Percentiles rank a stretch among this genome's conserved stretches.
Evolutionary conservation across 139 green algal species (phyloP).

Genomic region (Dunaliella primolecta): DNA sequence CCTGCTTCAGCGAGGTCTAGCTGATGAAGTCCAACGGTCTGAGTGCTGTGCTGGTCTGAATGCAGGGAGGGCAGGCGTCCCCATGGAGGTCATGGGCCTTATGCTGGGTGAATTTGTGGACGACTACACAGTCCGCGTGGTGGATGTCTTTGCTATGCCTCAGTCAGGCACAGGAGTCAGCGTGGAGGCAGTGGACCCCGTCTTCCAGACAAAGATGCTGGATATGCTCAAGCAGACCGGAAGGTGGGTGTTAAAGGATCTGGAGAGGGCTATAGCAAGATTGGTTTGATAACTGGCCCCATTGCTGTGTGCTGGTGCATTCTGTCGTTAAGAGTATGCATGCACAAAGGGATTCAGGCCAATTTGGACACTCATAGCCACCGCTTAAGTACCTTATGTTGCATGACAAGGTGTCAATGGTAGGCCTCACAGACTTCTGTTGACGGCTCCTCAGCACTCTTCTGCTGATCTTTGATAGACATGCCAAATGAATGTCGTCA

Average conservation of each 20-base stretch:
- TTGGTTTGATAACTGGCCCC: too few species aligned
- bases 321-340: too few species aligned
- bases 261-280: too few species aligned
- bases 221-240: slow-evolving; percentile 99
- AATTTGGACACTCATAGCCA: too few species aligned
- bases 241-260: slow-evolving; percentile 67
- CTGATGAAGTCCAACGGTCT: not conserved
- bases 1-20: not conserved
- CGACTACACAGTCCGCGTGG: slow-evolving; percentile 97
- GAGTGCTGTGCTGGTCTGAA: not conserved
- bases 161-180: slow-evolving; percentile 95
- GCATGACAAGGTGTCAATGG: too few species aligned
- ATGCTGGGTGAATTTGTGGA: slow-evolving; percentile 99
- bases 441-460: too few species aligned
- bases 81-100: slow-evolving; percentile 99
- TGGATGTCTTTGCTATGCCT: slow-evolving; percentile 99
- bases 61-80: slow-evolving; percentile 91
- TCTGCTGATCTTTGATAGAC: too few species aligned
- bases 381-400: too few species aligned
- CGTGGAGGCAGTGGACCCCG: slow-evolving; percentile 97
- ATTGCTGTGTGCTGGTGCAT: too few species aligned
- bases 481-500: too few species aligned
- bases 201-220: slow-evolving; percentile 99
- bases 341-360: too few species aligned
- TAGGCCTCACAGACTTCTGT: too few species aligned